Percentiles rank a stretch among this genome's conserved stretches.
phyloP scores from a whole-genome alignment of 805 yeast genomes.

The Sungouiella blattae region DNA sequence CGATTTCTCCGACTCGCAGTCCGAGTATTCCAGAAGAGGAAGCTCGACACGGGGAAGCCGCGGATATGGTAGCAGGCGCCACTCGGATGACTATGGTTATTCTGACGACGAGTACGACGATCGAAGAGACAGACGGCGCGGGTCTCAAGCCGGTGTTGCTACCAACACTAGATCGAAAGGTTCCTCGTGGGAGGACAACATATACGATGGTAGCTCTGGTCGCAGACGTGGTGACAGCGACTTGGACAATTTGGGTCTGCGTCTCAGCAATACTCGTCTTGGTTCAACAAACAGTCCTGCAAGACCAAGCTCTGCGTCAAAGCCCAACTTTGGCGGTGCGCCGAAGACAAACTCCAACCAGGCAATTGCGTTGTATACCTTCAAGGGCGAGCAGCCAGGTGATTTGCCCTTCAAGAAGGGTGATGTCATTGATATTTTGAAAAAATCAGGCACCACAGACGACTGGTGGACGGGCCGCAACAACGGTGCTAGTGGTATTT shows the following conservation, averaged over 20 bases:
- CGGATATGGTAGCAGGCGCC: constrained; percentile 19
- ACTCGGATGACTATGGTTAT: constrained; percentile 28
- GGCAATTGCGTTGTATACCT: constrained; percentile 86
- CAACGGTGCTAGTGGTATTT: constrained; percentile 83
- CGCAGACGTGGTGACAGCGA: constrained; percentile 30
- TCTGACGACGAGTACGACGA: constrained; percentile 39
- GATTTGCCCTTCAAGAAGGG: constrained; percentile 93
- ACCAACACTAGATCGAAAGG: constrained; percentile 23
- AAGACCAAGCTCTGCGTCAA: constrained; percentile 38
- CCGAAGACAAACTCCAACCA: constrained; percentile 51
- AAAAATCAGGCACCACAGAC: constrained; percentile 82
- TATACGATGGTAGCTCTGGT: constrained; percentile 51
- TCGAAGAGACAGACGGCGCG: constrained; percentile 27
- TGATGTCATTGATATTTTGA: constrained; percentile 81
- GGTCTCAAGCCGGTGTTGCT: constrained; percentile 29
- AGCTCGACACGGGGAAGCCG: constrained; percentile 18
- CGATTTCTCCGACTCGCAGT: constrained; percentile 56
- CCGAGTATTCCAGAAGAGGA: constrained; percentile 26
- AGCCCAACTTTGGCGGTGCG: constrained; percentile 38
- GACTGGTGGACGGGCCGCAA: constrained; percentile 99
- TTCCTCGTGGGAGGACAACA: constrained; percentile 82
- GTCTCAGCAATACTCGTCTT: constrained; percentile 33
- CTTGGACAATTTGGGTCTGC: constrained; percentile 30
- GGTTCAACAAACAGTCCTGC: constrained; percentile 25
- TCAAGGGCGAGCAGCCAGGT: constrained; percentile 90